Conservation (phyloP, 257 asterid species). For the Solanum acaule region DNA sequence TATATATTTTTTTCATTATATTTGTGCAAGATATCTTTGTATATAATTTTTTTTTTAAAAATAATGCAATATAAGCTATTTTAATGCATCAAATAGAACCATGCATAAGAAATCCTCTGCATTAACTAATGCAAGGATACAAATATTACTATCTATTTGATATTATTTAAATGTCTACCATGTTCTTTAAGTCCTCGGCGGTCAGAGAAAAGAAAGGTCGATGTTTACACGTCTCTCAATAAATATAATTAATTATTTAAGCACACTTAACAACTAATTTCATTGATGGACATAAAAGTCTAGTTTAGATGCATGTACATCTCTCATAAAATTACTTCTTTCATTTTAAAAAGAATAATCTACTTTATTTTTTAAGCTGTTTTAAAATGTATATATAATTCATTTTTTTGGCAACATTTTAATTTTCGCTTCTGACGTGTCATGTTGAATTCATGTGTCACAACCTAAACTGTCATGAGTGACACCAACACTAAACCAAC, state of each 20-base stretch:
- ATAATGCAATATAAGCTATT: too few relatives aligned
- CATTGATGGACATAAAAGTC: neutral
- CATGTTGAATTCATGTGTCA: neutral
- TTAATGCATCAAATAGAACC: neutral
- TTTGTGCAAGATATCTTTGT: too few relatives aligned
- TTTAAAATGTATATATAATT: too few relatives aligned
- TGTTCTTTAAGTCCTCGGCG: neutral
- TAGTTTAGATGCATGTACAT: neutral
- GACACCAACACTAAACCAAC: neutral
- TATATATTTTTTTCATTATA: too few relatives aligned
- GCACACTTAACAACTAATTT: neutral
- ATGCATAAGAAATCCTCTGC: neutral
- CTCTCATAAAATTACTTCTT: neutral
- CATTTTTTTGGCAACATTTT: too few relatives aligned
- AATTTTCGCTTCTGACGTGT: neutral
- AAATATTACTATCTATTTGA: neutral
- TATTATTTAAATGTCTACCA: neutral
- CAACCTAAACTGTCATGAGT: neutral
- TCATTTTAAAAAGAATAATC: too few relatives aligned
- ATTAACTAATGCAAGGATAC: neutral
- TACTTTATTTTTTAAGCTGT: too few relatives aligned
- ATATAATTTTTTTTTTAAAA: too few relatives aligned
- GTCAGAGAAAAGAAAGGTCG: neutral
- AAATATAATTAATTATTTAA: too few relatives aligned
- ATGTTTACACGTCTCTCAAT: neutral